Base-by-base conservation (phyloP, 768 basidiomycete genomes). In the Favolaschia claudopus region DNA sequence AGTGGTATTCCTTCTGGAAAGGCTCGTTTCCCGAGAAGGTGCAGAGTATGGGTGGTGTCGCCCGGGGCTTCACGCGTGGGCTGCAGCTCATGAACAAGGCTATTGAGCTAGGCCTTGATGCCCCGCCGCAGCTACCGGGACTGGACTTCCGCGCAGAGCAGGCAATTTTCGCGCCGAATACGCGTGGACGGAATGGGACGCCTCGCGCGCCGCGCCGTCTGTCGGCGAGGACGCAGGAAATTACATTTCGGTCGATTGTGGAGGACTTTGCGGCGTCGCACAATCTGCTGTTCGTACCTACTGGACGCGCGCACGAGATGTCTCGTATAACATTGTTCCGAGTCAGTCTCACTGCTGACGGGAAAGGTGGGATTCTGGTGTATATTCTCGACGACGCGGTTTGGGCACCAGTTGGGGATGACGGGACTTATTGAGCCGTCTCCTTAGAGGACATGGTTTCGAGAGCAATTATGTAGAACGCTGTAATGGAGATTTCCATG, bases 1-100 rank as follows among this genome's bases (percentile, higher is more conserved):
- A 91, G 58, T 99, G 97, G 97, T 97, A 89, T 72, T 83, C 82
- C 1, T 92, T 87, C 72, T 99, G 96, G 96, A 96, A 95, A 72
- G 73, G 75, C 2, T 69, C 82, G 36, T 94, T 98, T 72, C 83
- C 92, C 0, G 89, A 89, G 62, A 75, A 80, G 15, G 75, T 96
- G n/a, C 84, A 85, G 63, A 81, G 77, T 27, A 77, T 92, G 65
- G 76, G 82, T 12, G 88, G 87, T 7, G 82, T 98, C 24, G 77
- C 83, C 50, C 82, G 84, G 40, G 96, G 95, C 15, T 97, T 99
- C 70, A 92, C 88, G 39, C 83, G 88, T 45, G 97, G 94, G 1
- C 72, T 98, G 55, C 92, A 98, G 72, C 72, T 99, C 60, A 97
- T 99, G 95, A 92, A 97, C 71, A 87, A 89, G 64, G 96, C 97